Evolutionary conservation across 768 basidiomycete genomes (phyloP), one percentile per base, ranked within the genome.

Genomic region (Vararia minispora): DNA sequence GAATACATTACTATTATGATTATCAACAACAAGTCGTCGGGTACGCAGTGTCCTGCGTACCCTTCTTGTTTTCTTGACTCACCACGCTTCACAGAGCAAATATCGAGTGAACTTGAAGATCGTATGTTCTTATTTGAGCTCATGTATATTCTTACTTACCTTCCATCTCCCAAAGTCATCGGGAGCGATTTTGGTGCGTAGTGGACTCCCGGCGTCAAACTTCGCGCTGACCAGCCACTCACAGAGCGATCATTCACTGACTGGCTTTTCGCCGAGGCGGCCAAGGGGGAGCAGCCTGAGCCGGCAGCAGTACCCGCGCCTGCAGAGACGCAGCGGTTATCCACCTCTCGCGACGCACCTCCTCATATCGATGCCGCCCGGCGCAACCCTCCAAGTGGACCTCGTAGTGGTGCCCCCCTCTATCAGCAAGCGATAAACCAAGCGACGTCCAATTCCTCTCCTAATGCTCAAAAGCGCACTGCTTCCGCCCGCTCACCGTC

Each of bases 1-100:
- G 89, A 92, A 58, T 92, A 89, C 52, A 88, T 91, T 41, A 88
- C 85, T 14, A 92, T 92, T 42, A 90, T 92, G 89, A 73, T 92
- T 33, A 89, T 90, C 47, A 92, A 92, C 55, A 84, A 85, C 59
- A 92, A 91, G 66, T 79, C 81, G 41, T 59, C 74, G 45, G 72
- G 85, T 80, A 49, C 24, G 77, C 62, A n/a, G 30, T 14, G 24
- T 23, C 14, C 27, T 16, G 14, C 22, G 26, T 16, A 33, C n/a
- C 17, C 17, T 26, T 33, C 33, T 31, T 29, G 9, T 18, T 31
- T 32, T 30, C 28, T 18, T 28, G 38, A 18, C 39, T 39, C n/a
- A 49, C 40, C 47, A 25, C 20, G 29, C 37, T 28, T 41, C 39
- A 35, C 53, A 84, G 89, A 71, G 33, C 86, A 90, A 71, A 88